phyloP scores from a whole-genome alignment of 176 grass and related monocot genomes.

The Carex kokanica region DNA sequence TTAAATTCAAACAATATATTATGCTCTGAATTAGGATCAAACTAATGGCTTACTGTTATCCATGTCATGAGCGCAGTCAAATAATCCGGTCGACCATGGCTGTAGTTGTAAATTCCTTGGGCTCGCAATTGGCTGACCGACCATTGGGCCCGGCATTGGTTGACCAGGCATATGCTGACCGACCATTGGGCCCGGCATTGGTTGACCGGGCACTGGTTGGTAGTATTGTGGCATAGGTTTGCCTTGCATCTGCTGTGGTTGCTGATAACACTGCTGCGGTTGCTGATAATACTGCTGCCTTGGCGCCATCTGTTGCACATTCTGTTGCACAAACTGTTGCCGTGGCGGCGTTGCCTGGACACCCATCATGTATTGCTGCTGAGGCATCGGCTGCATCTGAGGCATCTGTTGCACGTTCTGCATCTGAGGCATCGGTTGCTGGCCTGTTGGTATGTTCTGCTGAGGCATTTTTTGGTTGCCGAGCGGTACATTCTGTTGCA shows the following conservation, averaged over 20 bases:
- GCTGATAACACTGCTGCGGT: too few species aligned
- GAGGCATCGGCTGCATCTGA: background rate
- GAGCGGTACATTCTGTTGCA: background rate
- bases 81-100: constrained; percentile 56
- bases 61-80: constrained; percentile 46
- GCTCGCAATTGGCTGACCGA: too few species aligned
- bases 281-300: background rate
- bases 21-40: background rate
- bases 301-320: background rate
- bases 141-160: too few species aligned
- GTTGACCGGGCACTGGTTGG: background rate
- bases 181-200: too few species aligned
- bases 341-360: background rate
- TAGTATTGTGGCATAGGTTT: background rate
- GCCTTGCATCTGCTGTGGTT: background rate
- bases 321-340: background rate
- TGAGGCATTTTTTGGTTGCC: background rate
- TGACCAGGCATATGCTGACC: background rate
- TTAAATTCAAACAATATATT: background rate
- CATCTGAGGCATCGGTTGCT: background rate
- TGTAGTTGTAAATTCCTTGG: background rate
- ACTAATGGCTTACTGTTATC: constrained; percentile 37
- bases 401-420: background rate
- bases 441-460: background rate
- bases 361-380: background rate